Percentiles rank a stretch among this genome's conserved stretches.
Conservation (phyloP, 2,329 filamentous ascomycete species). For the Coniochaeta sp. region DNA sequence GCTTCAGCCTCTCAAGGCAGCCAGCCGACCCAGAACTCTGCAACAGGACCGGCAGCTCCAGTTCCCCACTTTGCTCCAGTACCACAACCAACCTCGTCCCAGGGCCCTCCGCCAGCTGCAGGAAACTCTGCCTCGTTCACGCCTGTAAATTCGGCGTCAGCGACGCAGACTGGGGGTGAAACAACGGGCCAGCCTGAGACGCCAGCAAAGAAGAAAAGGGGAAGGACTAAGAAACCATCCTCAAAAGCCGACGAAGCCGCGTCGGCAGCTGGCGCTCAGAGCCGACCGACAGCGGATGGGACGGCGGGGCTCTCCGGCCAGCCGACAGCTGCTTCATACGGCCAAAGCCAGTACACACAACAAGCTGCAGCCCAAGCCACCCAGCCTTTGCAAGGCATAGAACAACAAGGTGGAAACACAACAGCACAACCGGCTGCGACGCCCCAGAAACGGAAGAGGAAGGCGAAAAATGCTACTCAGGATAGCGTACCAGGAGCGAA, state of each 20-base stretch:
- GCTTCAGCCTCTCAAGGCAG: not conserved
- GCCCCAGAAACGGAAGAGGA: not conserved
- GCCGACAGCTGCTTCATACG: not conserved
- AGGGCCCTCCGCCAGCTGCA: not conserved
- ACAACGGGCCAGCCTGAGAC: slow-evolving; percentile 3
- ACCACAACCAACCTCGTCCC: not conserved
- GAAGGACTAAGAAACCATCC: slow-evolving; percentile 35
- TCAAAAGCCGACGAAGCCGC: slow-evolving; percentile 19
- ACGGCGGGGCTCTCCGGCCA: not conserved
- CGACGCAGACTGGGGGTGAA: slow-evolving; percentile 8
- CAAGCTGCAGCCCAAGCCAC: not conserved
- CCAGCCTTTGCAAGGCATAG: not conserved
- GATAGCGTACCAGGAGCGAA: not conserved
- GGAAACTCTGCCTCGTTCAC: not conserved
- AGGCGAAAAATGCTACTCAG: not conserved
- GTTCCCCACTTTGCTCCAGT: slow-evolving; percentile 6
- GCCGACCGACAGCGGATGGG: not conserved
- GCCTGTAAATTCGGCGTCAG: slow-evolving; percentile 7
- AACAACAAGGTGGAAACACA: not conserved
- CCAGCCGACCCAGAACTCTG: not conserved
- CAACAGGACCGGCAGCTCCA: not conserved
- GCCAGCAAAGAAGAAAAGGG: slow-evolving; percentile 18
- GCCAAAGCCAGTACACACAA: not conserved
- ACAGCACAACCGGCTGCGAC: not conserved
- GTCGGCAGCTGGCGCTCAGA: not conserved